Evolutionary conservation across 257 asterid species (phyloP), one percentile per base, ranked within the genome.

Genomic region (Cruciata laevipes): DNA sequence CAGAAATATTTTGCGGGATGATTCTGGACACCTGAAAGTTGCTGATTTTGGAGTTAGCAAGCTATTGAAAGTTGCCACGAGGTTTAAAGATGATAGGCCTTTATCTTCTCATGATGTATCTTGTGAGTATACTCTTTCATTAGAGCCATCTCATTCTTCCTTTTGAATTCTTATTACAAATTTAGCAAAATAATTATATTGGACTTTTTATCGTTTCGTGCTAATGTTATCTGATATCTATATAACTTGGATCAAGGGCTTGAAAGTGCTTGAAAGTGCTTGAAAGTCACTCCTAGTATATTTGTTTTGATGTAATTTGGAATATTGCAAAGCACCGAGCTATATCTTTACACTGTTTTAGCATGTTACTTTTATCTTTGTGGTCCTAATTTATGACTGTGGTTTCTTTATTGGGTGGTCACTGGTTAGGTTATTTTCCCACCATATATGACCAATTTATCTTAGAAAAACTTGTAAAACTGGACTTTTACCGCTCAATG

Each of bases 11-110:
- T 85, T 93, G 92, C 84, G 85, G 79, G 97, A 90, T 72, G 99
- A 93, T 76, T 85, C 95, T 63, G 97, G 99, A 69, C 95, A 93
- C 79, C 84, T 93, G 68, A 93, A 93, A 83, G 99, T 93, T 75
- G 97, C 99, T 12, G 99, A 93, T 71, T 93, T 93, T 62, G 97
- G 95, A 75, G 87, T 90, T 40, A 93, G 97, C 87, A 93, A 90
- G 82, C 85, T 90, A 78, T 83, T 94, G 7, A 78, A 82, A 83
- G 95, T 89, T 51, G 78, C 95, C 71, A 86, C 74, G 75, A 79
- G 90, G 74, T 83, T 86, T 59, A 90, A 83, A 84, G 95, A 93
- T 81, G 89, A 88, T 30, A 69, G 60, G 31, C 92, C 88, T 71
- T 76, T 84, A 33, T 70, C 74, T 49, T 80, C 75, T 74, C 84